phyloP scores from a whole-genome alignment of 768 basidiomycete species.

The Tricholoma matsutake region DNA sequence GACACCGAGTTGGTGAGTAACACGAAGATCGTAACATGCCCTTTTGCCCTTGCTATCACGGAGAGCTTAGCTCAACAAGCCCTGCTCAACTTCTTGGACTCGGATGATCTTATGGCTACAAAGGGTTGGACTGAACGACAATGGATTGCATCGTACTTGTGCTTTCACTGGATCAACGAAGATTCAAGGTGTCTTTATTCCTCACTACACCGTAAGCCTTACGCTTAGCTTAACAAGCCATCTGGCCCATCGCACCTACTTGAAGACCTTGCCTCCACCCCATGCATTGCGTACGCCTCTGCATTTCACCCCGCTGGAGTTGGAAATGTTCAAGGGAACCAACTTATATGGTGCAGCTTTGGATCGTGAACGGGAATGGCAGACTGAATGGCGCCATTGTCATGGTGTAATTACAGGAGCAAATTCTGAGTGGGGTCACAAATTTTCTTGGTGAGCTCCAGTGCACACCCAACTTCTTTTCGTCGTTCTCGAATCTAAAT shows the following conservation, averaged over 20 bases:
- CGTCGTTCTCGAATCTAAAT: slow-evolving; percentile 4
- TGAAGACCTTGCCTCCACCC: slow-evolving; percentile 59
- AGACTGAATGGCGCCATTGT: slow-evolving; percentile 60
- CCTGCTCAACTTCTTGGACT: slow-evolving; percentile 37
- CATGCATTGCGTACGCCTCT: slow-evolving; percentile 66
- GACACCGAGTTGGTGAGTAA: slow-evolving; percentile 45
- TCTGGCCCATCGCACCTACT: slow-evolving; percentile 56
- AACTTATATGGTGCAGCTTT: slow-evolving; percentile 77
- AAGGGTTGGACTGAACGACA: slow-evolving; percentile 60
- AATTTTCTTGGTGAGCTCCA: slow-evolving; percentile 63
- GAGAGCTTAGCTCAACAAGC: slow-evolving; percentile 43
- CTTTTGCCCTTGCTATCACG: slow-evolving; percentile 64
- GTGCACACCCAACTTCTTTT: not conserved
- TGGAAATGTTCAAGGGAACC: slow-evolving; percentile 67
- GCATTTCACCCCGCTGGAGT: slow-evolving; percentile 64
- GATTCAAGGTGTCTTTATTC: slow-evolving; percentile 31
- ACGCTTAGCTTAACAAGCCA: slow-evolving; percentile 15
- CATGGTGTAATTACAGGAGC: slow-evolving; percentile 32
- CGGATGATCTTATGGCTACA: slow-evolving; percentile 17
- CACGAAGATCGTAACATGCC: slow-evolving; percentile 60
- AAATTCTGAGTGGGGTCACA: slow-evolving; percentile 40
- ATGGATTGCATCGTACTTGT: slow-evolving; percentile 64
- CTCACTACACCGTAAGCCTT: slow-evolving; percentile 3
- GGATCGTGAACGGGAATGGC: slow-evolving; percentile 64
- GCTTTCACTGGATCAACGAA: slow-evolving; percentile 56